Base-by-base conservation (phyloP, 2,329 filamentous ascomycete species). In the Coniosporium uncinatum region DNA sequence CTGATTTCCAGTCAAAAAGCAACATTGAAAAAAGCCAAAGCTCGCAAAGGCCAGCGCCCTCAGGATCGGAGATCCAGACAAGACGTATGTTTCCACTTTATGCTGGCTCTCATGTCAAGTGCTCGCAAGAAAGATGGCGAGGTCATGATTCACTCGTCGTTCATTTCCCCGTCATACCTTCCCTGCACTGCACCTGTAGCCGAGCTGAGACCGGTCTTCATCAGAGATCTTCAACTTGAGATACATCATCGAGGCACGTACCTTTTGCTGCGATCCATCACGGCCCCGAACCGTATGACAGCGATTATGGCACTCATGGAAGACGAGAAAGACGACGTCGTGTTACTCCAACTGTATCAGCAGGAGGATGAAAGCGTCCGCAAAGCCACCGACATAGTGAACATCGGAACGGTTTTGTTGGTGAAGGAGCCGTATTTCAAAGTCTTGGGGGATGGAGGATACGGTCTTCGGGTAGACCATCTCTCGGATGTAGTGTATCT, bases 381-480 rank as follows among this genome's bases (percentile, higher is more conserved):
- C 0, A 48, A 62, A 3, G 51, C 52, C 1, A 46, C 60, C 4
- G 52, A 68, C 5, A 49, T 65, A 1, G 39, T 76, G 3, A 43
- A 49, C 0, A 40, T 55, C 4, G 56, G 58, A 1, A 56, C 53
- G 13, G 49, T 68, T 0, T 58, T 66, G 11, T 49, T 78, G 21
- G 40, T 79, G 21, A 80, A 78, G 45, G 75, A 79, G 42, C 74
- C 75, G 0, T 79, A 67, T 48, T 64, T 78, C 47, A 74, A 70
- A 46, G 22, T 51, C 1, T 58, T 59, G 19, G 52, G 50, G 0
- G 52, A 67, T 21, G 66, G 66, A 2, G 37, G 54, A 0, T 73
- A 71, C 50, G 60, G 56, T 0, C 24, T 79, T 19, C 63, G 73
- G 5, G 69, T 77, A 5, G 75, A 79, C 42, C 75, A 79, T 49